phyloP scores from a whole-genome alignment of 2,329 filamentous ascomycete species.

The Trichothecium roseum region DNA sequence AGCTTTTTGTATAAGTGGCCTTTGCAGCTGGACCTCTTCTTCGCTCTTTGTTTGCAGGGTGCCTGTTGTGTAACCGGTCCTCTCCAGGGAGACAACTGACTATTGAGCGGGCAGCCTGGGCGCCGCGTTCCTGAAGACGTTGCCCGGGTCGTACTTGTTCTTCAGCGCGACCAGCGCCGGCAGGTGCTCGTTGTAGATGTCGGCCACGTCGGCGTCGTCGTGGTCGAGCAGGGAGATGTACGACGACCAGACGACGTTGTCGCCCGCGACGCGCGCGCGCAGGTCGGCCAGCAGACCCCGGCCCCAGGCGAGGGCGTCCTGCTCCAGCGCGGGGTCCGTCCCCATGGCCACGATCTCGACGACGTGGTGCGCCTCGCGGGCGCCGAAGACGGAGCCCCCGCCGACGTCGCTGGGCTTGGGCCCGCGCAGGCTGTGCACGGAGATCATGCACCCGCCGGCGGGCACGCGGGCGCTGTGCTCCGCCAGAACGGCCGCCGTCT shows the following conservation, averaged over 20 bases:
- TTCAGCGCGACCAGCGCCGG: conserved; percentile 1
- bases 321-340: neutral
- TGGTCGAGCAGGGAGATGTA: conserved; percentile 2
- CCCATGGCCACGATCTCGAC: conserved; percentile 1
- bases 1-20: too few relatives aligned
- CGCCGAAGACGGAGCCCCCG: neutral
- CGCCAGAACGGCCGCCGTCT: neutral
- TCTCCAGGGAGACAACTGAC: too few relatives aligned
- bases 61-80: too few relatives aligned
- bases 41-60: too few relatives aligned
- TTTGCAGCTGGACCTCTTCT: too few relatives aligned
- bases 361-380: conserved; percentile 1
- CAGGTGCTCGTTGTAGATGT: conserved; percentile 2
- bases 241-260: neutral
- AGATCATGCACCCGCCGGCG: conserved; percentile 1
- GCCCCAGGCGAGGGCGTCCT: conserved; percentile 1
- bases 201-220: neutral
- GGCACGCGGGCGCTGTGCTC: neutral
- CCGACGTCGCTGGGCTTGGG: neutral
- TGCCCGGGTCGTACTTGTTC: conserved; percentile 1
- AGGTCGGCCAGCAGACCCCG: neutral
- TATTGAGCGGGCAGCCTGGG: neutral
- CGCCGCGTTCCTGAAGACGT: conserved; percentile 3
- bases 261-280: neutral
- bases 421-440: conserved; percentile 2